A percentile compares a stretch with the other conserved stretches of the same genome.
Conservation (phyloP, 2,329 filamentous ascomycete species). For the Aspergillus amoenus region DNA sequence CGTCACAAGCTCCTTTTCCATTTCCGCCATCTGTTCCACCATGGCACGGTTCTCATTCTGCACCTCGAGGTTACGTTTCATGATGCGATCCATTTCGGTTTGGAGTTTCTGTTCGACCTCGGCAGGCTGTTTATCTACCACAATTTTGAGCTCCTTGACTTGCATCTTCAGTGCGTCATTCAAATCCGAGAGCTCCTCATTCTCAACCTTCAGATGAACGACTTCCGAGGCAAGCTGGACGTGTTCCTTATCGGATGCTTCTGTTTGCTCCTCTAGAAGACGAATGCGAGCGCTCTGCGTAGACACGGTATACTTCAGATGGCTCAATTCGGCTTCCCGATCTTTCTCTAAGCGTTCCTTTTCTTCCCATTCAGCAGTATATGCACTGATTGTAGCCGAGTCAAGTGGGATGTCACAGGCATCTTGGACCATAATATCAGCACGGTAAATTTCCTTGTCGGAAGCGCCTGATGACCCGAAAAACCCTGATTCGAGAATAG, state of each 20-base stretch:
- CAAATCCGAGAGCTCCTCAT: constrained; percentile 82
- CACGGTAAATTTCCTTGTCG: constrained; percentile 94
- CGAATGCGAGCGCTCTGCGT: constrained; percentile 75
- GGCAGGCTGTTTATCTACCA: constrained; percentile 85
- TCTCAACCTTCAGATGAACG: constrained; percentile 88
- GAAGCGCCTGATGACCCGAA: constrained; percentile 87
- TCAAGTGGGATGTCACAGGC: constrained; percentile 86
- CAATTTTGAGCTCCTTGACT: constrained; percentile 77
- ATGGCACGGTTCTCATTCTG: constrained; percentile 88
- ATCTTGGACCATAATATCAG: constrained; percentile 89
- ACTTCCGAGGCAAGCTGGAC: constrained; percentile 87
- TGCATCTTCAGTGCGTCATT: constrained; percentile 86
- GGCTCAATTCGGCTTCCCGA: constrained; percentile 76
- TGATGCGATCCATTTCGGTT: constrained; percentile 83
- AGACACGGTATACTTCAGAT: constrained; percentile 65
- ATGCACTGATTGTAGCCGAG: constrained; percentile 75
- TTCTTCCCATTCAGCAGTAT: constrained; percentile 89
- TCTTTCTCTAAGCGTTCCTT: constrained; percentile 79
- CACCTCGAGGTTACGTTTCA: constrained; percentile 88
- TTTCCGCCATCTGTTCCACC: constrained; percentile 85
- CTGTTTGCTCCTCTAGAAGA: constrained; percentile 79
- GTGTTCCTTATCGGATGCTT: constrained; percentile 87
- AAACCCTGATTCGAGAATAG: constrained; percentile 92
- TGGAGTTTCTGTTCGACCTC: constrained; percentile 82
- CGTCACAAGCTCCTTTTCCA: constrained; percentile 87